A percentile compares a stretch with the other conserved stretches of the same genome.
These are phyloP conservation scores for Barnettozyma salicaria DNA, from an alignment of 805 yeast genomes.

Conservation along the genomic window DNA sequence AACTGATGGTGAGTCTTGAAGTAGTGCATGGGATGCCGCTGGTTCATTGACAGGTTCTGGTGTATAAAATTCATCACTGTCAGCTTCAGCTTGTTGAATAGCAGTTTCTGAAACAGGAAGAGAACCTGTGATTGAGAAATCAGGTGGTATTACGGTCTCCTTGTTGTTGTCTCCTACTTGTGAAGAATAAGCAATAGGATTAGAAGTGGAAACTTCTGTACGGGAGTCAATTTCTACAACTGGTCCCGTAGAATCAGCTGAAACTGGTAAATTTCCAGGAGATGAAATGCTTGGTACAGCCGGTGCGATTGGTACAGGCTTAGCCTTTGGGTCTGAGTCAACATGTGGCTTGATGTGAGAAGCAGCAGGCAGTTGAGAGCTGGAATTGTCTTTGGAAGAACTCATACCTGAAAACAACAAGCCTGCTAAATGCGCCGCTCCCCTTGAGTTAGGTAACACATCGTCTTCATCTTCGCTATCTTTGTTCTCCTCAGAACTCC, in stretches of 20 bases:
- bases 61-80: slow-evolving; percentile 4
- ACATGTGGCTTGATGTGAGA: slow-evolving; percentile 17
- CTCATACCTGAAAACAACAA: slow-evolving; percentile 25
- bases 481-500: slow-evolving; percentile 31
- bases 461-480: slow-evolving; percentile 30
- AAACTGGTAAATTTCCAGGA: slow-evolving; percentile 5
- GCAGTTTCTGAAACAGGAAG: slow-evolving; percentile 9
- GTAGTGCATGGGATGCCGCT: slow-evolving; percentile 21
- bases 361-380: slow-evolving; percentile 19
- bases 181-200: too few species aligned
- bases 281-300: slow-evolving; percentile 9
- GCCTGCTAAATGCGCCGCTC: slow-evolving; percentile 27
- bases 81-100: slow-evolving; percentile 12
- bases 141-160: not conserved
- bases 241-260: slow-evolving; percentile 28
- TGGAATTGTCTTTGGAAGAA: slow-evolving; percentile 19
- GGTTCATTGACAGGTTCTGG: slow-evolving; percentile 5
- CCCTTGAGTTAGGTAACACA: slow-evolving; percentile 27
- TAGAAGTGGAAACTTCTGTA: not conserved
- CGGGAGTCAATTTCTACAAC: slow-evolving; percentile 1
- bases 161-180: too few species aligned
- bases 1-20: slow-evolving; percentile 23
- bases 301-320: slow-evolving; percentile 25
- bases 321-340: slow-evolving; percentile 21
- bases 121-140: not conserved